A percentile compares a stretch with the other conserved stretches of the same genome.
Evolutionary conservation across 768 basidiomycete genomes (phyloP).

Genomic region (Tremella mesenterica): DNA sequence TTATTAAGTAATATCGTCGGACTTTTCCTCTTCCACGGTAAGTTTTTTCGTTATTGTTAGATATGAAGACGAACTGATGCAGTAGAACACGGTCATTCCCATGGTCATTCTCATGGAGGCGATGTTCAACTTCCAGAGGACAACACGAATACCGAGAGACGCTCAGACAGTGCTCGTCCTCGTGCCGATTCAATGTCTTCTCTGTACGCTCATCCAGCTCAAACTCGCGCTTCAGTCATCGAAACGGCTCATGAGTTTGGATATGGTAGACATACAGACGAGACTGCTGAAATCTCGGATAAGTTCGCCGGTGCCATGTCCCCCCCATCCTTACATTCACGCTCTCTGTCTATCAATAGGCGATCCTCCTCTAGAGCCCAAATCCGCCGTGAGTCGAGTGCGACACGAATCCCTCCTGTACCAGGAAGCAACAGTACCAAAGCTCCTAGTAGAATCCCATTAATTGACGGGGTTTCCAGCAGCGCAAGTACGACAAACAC

Average conservation of each 20-base stretch:
- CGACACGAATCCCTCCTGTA: constrained; percentile 8
- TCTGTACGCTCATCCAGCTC: constrained; percentile 57
- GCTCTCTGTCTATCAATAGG: constrained; percentile 1
- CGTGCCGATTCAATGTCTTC: constrained; percentile 48
- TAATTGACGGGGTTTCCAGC: constrained; percentile 3
- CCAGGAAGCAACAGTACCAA: constrained; percentile 24
- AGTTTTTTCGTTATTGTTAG: constrained; percentile 17
- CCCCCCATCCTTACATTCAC: constrained; percentile 16
- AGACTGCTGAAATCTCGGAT: constrained; percentile 6
- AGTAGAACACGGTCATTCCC: constrained; percentile 62
- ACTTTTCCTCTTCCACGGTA: constrained; percentile 89
- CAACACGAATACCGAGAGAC: no score
- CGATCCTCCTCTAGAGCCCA: constrained; percentile 8
- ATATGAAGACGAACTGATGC: constrained; percentile 2
- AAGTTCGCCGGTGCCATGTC: constrained; percentile 15
- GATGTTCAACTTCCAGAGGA: constrained; percentile 18
- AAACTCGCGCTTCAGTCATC: constrained; percentile 48
- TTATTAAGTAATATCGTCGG: constrained; percentile 87
- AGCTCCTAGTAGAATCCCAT: background rate
- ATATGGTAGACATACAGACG: constrained; percentile 27
- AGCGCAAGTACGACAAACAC: constrained; percentile 13
- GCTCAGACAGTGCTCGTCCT: constrained; percentile 15
- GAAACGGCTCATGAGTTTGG: constrained; percentile 75
- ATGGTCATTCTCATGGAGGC: constrained; percentile 45
- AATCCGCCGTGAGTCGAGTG: background rate